These are phyloP conservation scores for Ophiostoma piceae DNA, from an alignment of 2,329 filamentous ascomycete genomes.

Conservation along the genomic window DNA sequence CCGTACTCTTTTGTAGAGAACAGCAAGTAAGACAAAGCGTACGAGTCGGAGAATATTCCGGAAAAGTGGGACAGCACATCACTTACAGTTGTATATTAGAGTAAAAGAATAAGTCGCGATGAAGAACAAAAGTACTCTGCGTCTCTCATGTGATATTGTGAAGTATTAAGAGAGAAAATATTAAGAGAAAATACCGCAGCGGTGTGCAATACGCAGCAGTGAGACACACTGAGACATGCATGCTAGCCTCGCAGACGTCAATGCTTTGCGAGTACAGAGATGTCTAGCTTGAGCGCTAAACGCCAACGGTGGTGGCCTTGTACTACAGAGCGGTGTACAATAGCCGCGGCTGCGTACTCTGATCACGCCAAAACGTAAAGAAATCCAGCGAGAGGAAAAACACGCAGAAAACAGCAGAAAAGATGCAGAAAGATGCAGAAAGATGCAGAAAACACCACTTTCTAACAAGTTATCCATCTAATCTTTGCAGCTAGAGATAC, in stretches of 20 bases:
- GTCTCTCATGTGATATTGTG: neutral
- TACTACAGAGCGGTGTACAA: neutral
- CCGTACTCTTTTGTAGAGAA: neutral
- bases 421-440: no score
- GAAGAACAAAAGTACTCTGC: neutral
- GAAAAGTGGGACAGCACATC: neutral
- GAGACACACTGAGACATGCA: slow-evolving; percentile 1
- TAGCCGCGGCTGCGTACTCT: neutral
- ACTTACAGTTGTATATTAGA: neutral
- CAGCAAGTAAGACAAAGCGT: neutral
- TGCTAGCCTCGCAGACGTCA: slow-evolving; percentile 3
- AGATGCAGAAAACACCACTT: no score
- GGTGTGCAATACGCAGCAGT: neutral
- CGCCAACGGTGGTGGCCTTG: neutral
- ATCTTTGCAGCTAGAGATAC: neutral
- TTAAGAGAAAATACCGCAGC: neutral
- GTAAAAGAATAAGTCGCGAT: neutral
- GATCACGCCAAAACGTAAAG: slow-evolving; percentile 1
- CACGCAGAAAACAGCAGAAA: neutral
- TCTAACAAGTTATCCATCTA: neutral
- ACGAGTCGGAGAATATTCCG: slow-evolving; percentile 1
- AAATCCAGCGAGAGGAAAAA: neutral
- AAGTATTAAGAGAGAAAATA: no score
- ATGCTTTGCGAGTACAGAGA: neutral
- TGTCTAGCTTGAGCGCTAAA: neutral